These are phyloP conservation scores for Cichorium intybus DNA, from an alignment of 140 eudicot species.

Conservation along the genomic window DNA sequence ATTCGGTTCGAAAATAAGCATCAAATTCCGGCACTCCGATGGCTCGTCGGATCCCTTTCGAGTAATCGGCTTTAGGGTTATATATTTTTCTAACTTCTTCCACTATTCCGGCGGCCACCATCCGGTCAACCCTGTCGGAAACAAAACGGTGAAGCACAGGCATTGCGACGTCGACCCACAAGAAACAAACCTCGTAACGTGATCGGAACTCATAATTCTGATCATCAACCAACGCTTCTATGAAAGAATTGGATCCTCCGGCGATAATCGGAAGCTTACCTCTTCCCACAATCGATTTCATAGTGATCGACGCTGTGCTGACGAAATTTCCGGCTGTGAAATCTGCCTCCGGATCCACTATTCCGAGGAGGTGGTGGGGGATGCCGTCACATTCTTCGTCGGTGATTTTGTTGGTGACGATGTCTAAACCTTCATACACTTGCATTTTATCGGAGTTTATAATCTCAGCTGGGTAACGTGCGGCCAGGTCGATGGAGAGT, in stretches of 20 bases:
- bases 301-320: constrained; percentile 46
- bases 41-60: constrained; percentile 70
- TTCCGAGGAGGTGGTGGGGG: constrained; percentile 88
- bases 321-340: constrained; percentile 59
- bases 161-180: constrained; percentile 85
- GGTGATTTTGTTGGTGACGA: constrained; percentile 73
- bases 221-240: constrained; percentile 56
- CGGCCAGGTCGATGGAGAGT: constrained; percentile 76
- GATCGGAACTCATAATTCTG: constrained; percentile 39
- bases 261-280: constrained; percentile 75
- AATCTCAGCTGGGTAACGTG: constrained; percentile 53
- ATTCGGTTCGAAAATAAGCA: constrained; percentile 46
- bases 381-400: constrained; percentile 61
- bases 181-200: constrained; percentile 69
- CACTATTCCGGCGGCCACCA: constrained; percentile 72
- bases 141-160: constrained; percentile 46
- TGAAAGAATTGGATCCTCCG: constrained; percentile 88
- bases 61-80: constrained; percentile 63
- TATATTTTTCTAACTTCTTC: constrained; percentile 59
- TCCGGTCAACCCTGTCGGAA: constrained; percentile 67
- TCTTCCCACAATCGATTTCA: constrained; percentile 57
- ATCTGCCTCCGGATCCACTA: constrained; percentile 55
- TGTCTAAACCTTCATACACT: constrained; percentile 62
- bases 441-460: constrained; percentile 89
- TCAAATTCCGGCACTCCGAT: constrained; percentile 94